Base-by-base conservation (phyloP, 2,329 filamentous ascomycete species). In the Hortaea werneckii region DNA sequence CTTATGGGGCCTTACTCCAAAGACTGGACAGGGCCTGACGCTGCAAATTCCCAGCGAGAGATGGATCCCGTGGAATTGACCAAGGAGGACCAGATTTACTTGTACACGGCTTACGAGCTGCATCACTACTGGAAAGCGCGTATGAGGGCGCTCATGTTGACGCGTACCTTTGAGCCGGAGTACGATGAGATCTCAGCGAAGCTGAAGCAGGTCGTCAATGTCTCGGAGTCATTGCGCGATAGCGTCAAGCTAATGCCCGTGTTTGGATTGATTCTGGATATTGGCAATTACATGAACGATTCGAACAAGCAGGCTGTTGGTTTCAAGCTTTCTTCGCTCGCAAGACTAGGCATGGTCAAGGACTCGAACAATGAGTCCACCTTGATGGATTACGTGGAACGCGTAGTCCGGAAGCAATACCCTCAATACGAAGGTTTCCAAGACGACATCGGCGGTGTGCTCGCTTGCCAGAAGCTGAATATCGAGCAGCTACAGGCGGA, bases 241-340 rank as follows among this genome's bases (percentile, higher is more conserved):
- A 95, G 89, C 1, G 87, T 94, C 27, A 85, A 87, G 27, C 71
- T 98, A 58, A 95, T 96, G 83, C 95, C 94, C 54, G 88, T 98
- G 40, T 79, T 98, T 46, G 89, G 90, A 48, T 76, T 96, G 51
- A 98, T 98, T 66, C 73, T 98, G 58, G 90, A 95, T 65, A 95
- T 98, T 61, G 92, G 92, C 66, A 98, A 98, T 67, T 98, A 95
- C 75, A 98, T 98, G 92, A 98, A 98, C 73, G 92, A 96, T 63
- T 84, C 89, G 45, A 96, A 95, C 70, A 98, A 98, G 71, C 92
- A 96, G 69, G 92, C 92, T 4, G 86, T 84, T 47, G 92, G 92
- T 51, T 98, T 98, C 82, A 98, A 98, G 72, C 79, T 98, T 10
- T 92, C 88, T 61, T 95, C 92, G 5, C 80, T 98, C 41, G 86